Conservation (phyloP, 1,284 basidiomycete species). For the Sporisorium scitamineum region DNA sequence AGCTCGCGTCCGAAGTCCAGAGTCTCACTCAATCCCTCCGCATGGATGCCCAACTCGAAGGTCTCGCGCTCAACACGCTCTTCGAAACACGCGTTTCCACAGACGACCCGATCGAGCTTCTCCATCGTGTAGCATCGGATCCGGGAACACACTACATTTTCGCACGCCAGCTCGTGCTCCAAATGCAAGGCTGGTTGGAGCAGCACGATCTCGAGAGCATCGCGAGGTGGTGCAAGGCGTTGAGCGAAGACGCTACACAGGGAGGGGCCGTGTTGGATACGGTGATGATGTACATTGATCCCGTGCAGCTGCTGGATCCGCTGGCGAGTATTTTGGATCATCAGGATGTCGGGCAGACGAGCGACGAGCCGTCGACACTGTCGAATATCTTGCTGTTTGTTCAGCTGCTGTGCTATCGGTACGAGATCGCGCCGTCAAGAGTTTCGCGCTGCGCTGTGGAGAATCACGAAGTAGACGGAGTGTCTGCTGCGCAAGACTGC, state of each 20-base stretch:
- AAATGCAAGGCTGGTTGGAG: conserved; percentile 38
- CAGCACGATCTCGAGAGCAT: conserved; percentile 51
- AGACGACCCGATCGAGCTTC: conserved; percentile 40
- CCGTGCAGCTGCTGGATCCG: conserved; percentile 31
- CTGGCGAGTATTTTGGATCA: conserved; percentile 41
- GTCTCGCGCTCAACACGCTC: conserved; percentile 26
- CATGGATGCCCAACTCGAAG: conserved; percentile 50
- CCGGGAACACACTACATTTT: conserved; percentile 47
- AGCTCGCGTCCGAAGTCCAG: conserved; percentile 49
- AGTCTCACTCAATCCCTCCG: conserved; percentile 38
- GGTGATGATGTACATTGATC: conserved; percentile 50
- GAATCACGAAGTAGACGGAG: conserved; percentile 7
- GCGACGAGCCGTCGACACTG: conserved; percentile 54
- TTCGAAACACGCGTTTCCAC: conserved; percentile 39
- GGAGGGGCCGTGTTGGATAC: conserved; percentile 34
- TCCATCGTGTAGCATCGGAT: conserved; percentile 41
- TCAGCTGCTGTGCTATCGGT: conserved; percentile 45
- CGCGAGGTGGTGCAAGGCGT: conserved; percentile 42
- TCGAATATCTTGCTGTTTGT: conserved; percentile 48
- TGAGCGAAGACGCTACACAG: conserved; percentile 22
- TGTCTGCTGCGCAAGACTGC: not conserved
- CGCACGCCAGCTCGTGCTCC: conserved; percentile 35
- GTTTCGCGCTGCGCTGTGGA: conserved; percentile 14
- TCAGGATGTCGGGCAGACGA: conserved; percentile 44
- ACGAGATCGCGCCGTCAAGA: conserved; percentile 1